Base-by-base conservation (phyloP, 2,329 filamentous ascomycete genomes). In the Chrysoporthe puriensis region DNA sequence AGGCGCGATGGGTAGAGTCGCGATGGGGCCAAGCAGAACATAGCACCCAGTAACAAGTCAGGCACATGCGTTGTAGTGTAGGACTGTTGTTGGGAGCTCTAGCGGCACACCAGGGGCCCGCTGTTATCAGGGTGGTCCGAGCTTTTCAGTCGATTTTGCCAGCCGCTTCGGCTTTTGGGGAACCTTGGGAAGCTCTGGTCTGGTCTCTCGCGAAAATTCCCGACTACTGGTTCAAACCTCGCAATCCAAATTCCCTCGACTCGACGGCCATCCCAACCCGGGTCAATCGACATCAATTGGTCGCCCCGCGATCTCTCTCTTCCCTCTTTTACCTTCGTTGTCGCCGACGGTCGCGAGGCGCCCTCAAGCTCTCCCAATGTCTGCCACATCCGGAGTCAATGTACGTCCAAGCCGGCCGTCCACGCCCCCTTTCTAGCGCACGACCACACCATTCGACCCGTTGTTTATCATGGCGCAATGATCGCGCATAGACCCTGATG, bases 361-460 rank as follows among this genome's bases (percentile, higher is more conserved):
- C 77, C 82, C 76, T 78, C 77, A 76, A 73, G 75, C 73, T 74
- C 78, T 74, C 76, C 74, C 81, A 83, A 90, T 90, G 88, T 86
- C 88, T 81, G 77, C 82, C 72, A 84, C 87, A 73, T 88, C 89
- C 79, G 88, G 88, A 84, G 87, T 90, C 79, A 91, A 91, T 81
- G 88, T 91, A 82, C 72, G 84, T 84, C 72, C 71, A 68, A 42
- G 57, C 40, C 36, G 11, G 36, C 50, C 56, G 21, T 40, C 40
- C 42, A 70, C 46, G 36, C 72, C 72, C 66, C 59, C 50, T 58
- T 63, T 52, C 42, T 52, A 62, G 62, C 59, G 65, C 42, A 69
- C 58, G 44, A 62, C 34, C 68, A 73, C 73, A 71, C 57, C 70
- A 67, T 72, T 71, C 70, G 42, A 64, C 26, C 32, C 21, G 46